A percentile compares a stretch with the other conserved stretches of the same genome.
Conservation (phyloP, 805 yeast species). For the Kazachstania kunashirensis region DNA sequence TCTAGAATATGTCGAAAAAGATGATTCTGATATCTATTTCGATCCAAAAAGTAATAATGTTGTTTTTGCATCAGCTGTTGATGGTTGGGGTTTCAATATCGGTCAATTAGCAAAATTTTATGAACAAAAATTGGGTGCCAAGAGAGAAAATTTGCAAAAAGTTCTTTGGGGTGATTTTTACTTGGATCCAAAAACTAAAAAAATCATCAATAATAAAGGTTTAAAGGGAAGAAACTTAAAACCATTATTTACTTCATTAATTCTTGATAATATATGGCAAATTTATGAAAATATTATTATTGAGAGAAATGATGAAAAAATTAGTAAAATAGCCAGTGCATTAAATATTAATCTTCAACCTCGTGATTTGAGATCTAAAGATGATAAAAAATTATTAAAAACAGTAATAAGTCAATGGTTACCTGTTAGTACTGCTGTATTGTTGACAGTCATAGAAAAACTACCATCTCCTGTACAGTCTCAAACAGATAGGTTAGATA, state of each 20-base stretch:
- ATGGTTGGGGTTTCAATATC: conserved; percentile 96
- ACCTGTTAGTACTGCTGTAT: conserved; percentile 78
- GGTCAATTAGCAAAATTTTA: conserved; percentile 82
- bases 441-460: conserved; percentile 74
- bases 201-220: conserved; percentile 58
- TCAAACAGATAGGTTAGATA: conserved; percentile 62
- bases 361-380: conserved; percentile 73
- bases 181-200: conserved; percentile 82
- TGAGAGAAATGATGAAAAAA: conserved; percentile 56
- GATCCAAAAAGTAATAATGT: conserved; percentile 84
- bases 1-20: conserved; percentile 58
- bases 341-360: conserved; percentile 60
- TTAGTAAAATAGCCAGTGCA: conserved; percentile 66
- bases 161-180: conserved; percentile 95
- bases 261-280: conserved; percentile 87
- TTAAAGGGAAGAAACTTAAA: conserved; percentile 53
- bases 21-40: conserved; percentile 76
- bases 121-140: conserved; percentile 75
- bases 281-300: conserved; percentile 64
- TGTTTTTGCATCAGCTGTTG: conserved; percentile 81
- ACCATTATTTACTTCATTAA: conserved; percentile 79
- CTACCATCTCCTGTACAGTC: conserved; percentile 77
- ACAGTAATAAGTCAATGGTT: conserved; percentile 86
- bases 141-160: conserved; percentile 64
- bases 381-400: conserved; percentile 50